These are phyloP conservation scores for Porcisia hertigi DNA, from an alignment of 208 protist genomes.

Conservation along the genomic window DNA sequence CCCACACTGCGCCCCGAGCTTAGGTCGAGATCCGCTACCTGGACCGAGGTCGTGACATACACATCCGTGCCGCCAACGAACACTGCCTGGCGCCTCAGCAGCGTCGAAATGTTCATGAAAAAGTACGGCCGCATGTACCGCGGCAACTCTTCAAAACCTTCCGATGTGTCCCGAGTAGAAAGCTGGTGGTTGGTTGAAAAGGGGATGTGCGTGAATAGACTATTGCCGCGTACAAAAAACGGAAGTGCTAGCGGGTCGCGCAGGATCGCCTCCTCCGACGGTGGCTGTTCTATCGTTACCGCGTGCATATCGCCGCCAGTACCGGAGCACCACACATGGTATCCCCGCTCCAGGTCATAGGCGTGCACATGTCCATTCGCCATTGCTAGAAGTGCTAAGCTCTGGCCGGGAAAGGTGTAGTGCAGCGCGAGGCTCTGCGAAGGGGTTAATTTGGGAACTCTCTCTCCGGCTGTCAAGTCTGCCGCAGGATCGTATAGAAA, in stretches of 20 bases:
- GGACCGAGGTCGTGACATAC: slow-evolving; percentile 61
- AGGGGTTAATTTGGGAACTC: background rate
- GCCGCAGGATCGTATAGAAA: background rate
- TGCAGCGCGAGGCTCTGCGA: slow-evolving; percentile 35
- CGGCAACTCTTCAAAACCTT: slow-evolving; percentile 11
- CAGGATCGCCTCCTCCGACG: slow-evolving; percentile 22
- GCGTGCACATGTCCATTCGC: slow-evolving; percentile 50
- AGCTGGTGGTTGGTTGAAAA: slow-evolving; percentile 11
- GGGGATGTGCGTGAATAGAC: slow-evolving; percentile 56
- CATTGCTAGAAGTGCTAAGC: slow-evolving; percentile 50
- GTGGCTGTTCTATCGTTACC: slow-evolving; percentile 27
- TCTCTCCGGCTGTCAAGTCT: background rate
- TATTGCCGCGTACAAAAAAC: slow-evolving; percentile 64
- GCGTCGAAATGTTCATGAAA: slow-evolving; percentile 73
- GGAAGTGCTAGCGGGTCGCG: slow-evolving; percentile 67
- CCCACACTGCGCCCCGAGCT: slow-evolving; percentile 13
- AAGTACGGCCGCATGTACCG: slow-evolving; percentile 40
- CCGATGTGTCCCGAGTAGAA: background rate
- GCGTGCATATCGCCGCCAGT: slow-evolving; percentile 34
- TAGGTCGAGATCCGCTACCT: slow-evolving; percentile 55
- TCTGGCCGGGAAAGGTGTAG: slow-evolving; percentile 37
- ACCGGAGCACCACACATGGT: slow-evolving; percentile 37
- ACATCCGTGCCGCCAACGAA: slow-evolving; percentile 49
- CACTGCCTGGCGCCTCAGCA: slow-evolving; percentile 63
- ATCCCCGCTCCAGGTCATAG: slow-evolving; percentile 37